These are phyloP conservation scores for Hondaea fermentalgiana DNA, from an alignment of 108 stramenopile genomes.

Conservation along the genomic window DNA sequence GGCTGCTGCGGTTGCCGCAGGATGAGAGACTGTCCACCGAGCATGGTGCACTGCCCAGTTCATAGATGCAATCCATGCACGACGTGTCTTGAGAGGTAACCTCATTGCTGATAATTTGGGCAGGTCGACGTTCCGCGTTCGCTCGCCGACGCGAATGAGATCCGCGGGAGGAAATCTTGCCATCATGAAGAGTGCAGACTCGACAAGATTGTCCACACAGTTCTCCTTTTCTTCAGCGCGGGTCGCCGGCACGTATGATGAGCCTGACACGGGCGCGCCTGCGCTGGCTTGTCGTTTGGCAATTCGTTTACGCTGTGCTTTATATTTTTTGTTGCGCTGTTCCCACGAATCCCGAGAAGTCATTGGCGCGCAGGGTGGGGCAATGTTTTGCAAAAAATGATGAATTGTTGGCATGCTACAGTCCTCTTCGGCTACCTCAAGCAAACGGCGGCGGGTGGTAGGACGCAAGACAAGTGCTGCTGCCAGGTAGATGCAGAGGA, in stretches of 20 bases:
- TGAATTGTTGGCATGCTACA: background rate
- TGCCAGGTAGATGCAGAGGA: conserved; percentile 22
- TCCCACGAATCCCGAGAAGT: background rate
- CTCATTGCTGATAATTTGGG: background rate
- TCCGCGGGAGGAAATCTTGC: background rate
- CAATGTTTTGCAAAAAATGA: background rate
- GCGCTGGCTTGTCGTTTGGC: background rate
- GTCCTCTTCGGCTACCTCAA: background rate
- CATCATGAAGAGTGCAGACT: background rate
- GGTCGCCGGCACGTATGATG: background rate
- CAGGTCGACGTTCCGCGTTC: background rate
- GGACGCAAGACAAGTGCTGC: background rate
- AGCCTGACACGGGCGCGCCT: background rate
- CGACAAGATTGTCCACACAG: background rate
- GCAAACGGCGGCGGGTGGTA: background rate
- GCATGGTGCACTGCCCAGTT: background rate
- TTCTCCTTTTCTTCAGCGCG: background rate
- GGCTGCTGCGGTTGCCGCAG: background rate
- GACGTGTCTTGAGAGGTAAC: background rate
- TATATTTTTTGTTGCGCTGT: background rate
- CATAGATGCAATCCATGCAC: background rate
- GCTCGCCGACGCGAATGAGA: background rate
- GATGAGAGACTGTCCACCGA: background rate
- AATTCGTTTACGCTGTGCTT: background rate
- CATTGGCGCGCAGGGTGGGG: background rate